Percentiles rank a stretch among this genome's conserved stretches.
Evolutionary conservation across 495 filamentous ascomycete species (phyloP).

Genomic region (Penicillium alfredii): DNA sequence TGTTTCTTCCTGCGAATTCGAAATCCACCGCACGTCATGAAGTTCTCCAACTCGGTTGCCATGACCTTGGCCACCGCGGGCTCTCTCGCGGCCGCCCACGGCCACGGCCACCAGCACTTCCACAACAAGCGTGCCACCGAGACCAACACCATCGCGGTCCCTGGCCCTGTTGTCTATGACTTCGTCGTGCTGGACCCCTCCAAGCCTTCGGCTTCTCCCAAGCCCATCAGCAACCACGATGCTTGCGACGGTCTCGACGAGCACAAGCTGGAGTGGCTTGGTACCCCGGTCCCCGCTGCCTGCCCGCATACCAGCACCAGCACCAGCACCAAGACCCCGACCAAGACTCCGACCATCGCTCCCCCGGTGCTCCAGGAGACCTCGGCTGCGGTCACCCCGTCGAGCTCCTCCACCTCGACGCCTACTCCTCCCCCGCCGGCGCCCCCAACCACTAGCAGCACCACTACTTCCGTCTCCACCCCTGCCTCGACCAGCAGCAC

Average conservation of each 20-base stretch:
- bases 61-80: constrained; percentile 43
- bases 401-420: not conserved
- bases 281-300: constrained; percentile 24
- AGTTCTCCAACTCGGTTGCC: constrained; percentile 39
- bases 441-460: constrained; percentile 16
- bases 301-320: constrained; percentile 23
- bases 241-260: constrained; percentile 59
- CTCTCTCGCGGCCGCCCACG: constrained; percentile 40
- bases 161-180: constrained; percentile 55
- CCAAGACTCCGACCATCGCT: constrained; percentile 2
- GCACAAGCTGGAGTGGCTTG: constrained; percentile 42
- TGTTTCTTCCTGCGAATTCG: constrained; percentile 2
- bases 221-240: constrained; percentile 44
- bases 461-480: constrained; percentile 16
- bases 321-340: constrained; percentile 15
- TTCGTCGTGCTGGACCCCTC: constrained; percentile 40
- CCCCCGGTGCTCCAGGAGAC: constrained; percentile 10
- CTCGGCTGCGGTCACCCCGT: not conserved
- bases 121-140: constrained; percentile 34
- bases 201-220: constrained; percentile 4
- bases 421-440: not conserved
- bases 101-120: constrained; percentile 39
- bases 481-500: constrained; percentile 6
- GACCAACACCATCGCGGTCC: constrained; percentile 39
- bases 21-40: constrained; percentile 30